Percentiles rank a stretch among this genome's conserved stretches.
Evolutionary conservation across 2,329 filamentous ascomycete species (phyloP).

Genomic region (Phyllosticta paracitricarpa): DNA sequence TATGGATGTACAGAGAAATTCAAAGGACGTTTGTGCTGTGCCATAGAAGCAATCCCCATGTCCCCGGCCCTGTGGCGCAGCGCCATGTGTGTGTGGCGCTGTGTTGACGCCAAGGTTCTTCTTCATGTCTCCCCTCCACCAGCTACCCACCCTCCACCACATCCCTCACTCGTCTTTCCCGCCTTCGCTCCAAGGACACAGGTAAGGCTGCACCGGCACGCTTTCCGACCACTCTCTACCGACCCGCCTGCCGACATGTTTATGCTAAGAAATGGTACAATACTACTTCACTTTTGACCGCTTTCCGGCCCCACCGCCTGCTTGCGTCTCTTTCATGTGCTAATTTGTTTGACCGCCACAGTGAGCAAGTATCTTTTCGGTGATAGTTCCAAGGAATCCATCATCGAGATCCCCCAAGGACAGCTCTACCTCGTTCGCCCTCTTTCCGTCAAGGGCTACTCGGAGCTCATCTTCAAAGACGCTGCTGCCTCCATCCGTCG

Average conservation of each 20-base stretch:
- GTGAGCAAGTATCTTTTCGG: slow-evolving; percentile 90
- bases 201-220: slow-evolving; percentile 1
- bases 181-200: slow-evolving; percentile 2
- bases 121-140: slow-evolving; percentile 1
- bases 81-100: neutral
- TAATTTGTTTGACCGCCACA: slow-evolving; percentile 27
- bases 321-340: slow-evolving; percentile 4
- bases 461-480: slow-evolving; percentile 98
- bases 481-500: slow-evolving; percentile 82
- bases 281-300: slow-evolving; percentile 20
- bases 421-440: slow-evolving; percentile 96
- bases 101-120: neutral
- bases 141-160: neutral
- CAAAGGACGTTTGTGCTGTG: neutral
- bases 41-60: neutral
- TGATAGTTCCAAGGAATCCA: slow-evolving; percentile 78
- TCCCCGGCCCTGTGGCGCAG: neutral
- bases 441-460: slow-evolving; percentile 91
- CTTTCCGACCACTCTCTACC: neutral
- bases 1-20: neutral
- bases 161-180: neutral
- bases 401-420: slow-evolving; percentile 90
- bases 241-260: slow-evolving; percentile 21
- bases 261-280: slow-evolving; percentile 30
- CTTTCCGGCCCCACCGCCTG: slow-evolving; percentile 8